Evolutionary conservation across 768 basidiomycete species (phyloP), one percentile per base, ranked within the genome.

Genomic region (Suillus placidus): DNA sequence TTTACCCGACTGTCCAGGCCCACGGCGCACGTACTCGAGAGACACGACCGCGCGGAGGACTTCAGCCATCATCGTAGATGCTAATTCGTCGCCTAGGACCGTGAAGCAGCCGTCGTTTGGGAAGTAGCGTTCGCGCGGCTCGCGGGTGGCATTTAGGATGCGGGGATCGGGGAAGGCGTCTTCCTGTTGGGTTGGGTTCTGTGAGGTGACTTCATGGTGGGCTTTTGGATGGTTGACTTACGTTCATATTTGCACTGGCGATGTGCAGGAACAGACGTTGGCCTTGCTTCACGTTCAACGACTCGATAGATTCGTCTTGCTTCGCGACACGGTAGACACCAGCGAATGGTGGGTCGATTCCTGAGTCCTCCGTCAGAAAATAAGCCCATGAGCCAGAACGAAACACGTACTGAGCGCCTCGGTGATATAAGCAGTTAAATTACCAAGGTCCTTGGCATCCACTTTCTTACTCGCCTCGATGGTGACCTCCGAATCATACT

Each of bases 281-380:
- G 20, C 79, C 82, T 69, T 85, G 78, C 62, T 77, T 80, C 57
- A 88, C 72, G 2, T 70, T 70, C 16, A 82, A 72, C 4, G 77
- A 79, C 66, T 81, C 81, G 38, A 89, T 70, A 0, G 74, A 70
- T 38, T 82, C 79, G 45, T 87, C 81, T 58, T 80, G 80, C 56
- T 82, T 74, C 0, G 85, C 83, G 63, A 84, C 73, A 60, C 89
- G 89, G 71, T 84, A 88, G 38, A 85, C 84, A 63, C 92, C 91
- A 62, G 82, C 83, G 80, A 93, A 88, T 4, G 88, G 84, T 12
- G 92, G 91, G 52, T 90, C 88, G 58, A 92, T 80, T 62, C 92
- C 91, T 93, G 61, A 61, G 2, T 64, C 9, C 35, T 18, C 23
- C 18, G 49, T 73, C 23, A 72, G 63, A 16, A 65, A 45, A 3